Evolutionary conservation across 108 stramenopile species (phyloP).

Genomic region (Skeletonema grethae): DNA sequence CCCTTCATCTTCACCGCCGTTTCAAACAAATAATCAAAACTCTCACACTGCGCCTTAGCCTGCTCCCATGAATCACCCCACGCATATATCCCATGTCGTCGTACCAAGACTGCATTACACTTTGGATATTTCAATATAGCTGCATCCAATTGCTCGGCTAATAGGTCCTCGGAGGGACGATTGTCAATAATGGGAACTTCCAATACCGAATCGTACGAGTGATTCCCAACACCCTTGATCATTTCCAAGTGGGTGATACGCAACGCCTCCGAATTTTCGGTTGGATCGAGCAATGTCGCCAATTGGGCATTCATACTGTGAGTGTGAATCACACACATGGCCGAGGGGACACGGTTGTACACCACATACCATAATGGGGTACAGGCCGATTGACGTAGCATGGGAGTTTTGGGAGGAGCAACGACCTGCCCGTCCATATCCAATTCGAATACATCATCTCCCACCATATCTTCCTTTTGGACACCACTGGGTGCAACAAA

Average conservation of each 20-base stretch:
- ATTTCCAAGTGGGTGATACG: constrained; percentile 94
- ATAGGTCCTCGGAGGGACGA: constrained; percentile 88
- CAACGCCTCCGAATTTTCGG: constrained; percentile 55
- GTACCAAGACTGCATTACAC: constrained; percentile 90
- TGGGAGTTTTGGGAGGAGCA: constrained; percentile 64
- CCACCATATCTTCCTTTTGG: constrained; percentile 95
- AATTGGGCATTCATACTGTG: constrained; percentile 86
- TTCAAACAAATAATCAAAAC: constrained; percentile 94
- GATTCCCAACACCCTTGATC: constrained; percentile 94
- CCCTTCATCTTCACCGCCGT: constrained; percentile 69
- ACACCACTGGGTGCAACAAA: constrained; percentile 96
- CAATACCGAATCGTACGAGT: constrained; percentile 86
- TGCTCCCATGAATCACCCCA: constrained; percentile 98
- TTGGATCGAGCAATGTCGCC: constrained; percentile 87
- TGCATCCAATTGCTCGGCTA: constrained; percentile 83
- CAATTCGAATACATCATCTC: constrained; percentile 93
- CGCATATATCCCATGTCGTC: constrained; percentile 93
- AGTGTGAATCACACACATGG: constrained; percentile 85
- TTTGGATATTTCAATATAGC: constrained; percentile 84
- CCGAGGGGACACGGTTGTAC: constrained; percentile 68
- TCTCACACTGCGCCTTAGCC: constrained; percentile 95
- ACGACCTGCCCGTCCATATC: constrained; percentile 65
- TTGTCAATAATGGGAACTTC: constrained; percentile 97
- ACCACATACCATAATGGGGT: constrained; percentile 92
- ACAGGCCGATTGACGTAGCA: constrained; percentile 82